Conservation (phyloP, 768 basidiomycete genomes). For the Gautieria morchelliformis region DNA sequence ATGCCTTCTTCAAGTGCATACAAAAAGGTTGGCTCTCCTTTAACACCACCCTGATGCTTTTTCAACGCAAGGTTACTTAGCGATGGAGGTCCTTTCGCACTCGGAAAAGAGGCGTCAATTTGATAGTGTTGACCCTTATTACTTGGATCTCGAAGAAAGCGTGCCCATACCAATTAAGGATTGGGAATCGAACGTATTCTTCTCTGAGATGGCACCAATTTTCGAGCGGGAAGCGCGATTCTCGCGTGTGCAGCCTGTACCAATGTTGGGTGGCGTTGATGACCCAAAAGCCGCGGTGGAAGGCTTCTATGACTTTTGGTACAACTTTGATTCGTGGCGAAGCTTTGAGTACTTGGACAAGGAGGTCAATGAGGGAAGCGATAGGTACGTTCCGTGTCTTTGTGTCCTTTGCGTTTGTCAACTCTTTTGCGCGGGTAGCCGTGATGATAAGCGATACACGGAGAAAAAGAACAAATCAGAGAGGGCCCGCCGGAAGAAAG, state of each 20-base stretch:
- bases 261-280: slow-evolving; percentile 60
- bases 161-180: slow-evolving; percentile 46
- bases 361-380: slow-evolving; percentile 96
- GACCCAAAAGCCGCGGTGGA: slow-evolving; percentile 78
- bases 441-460: slow-evolving; percentile 97
- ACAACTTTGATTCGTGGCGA: slow-evolving; percentile 98
- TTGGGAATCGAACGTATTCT: slow-evolving; percentile 47
- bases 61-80: slow-evolving; percentile 22
- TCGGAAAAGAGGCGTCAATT: slow-evolving; percentile 86
- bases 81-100: slow-evolving; percentile 87
- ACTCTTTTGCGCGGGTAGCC: slow-evolving; percentile 34
- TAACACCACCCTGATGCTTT: background rate
- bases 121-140: slow-evolving; percentile 86
- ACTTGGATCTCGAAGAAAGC: slow-evolving; percentile 56
- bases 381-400: slow-evolving; percentile 49
- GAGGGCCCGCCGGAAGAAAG: slow-evolving; percentile 93
- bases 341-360: slow-evolving; percentile 98
- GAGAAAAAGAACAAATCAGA: slow-evolving; percentile 99
- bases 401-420: background rate
- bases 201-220: slow-evolving; percentile 65
- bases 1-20: slow-evolving; percentile 99
- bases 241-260: slow-evolving; percentile 78
- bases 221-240: slow-evolving; percentile 92
- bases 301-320: slow-evolving; percentile 98
- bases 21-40: slow-evolving; percentile 51